Evolutionary conservation across 2,329 filamentous ascomycete species (phyloP).

Genomic region (Calonectria crousiana): DNA sequence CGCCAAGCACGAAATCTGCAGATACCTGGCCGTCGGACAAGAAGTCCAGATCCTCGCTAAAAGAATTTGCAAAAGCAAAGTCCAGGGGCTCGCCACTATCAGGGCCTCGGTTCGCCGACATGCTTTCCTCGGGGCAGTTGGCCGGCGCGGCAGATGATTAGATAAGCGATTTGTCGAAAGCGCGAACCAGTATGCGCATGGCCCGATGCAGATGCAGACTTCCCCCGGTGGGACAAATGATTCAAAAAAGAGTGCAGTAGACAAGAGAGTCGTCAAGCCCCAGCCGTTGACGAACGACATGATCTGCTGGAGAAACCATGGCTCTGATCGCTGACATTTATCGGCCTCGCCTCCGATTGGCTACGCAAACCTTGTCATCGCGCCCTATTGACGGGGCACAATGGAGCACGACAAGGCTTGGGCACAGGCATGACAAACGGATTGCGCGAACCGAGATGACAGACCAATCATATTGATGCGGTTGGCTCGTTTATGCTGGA

Average conservation of each 20-base stretch:
- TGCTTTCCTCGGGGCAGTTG: neutral
- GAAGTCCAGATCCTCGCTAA: constrained; percentile 2
- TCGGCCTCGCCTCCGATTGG: constrained; percentile 20
- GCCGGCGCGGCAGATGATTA: neutral
- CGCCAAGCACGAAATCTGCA: neutral
- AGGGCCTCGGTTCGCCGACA: neutral
- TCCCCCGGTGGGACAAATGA: neutral
- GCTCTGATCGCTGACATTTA: neutral
- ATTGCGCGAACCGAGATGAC: neutral
- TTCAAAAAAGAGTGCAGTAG: neutral
- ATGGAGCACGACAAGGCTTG: constrained; percentile 11
- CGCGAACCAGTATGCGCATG: neutral
- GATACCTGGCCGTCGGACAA: constrained; percentile 1
- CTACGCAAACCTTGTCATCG: constrained; percentile 15
- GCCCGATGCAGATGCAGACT: neutral
- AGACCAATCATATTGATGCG: neutral
- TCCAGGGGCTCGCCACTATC: neutral
- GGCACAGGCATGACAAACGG: neutral
- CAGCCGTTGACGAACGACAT: neutral
- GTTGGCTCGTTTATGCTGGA: too few relatives aligned
- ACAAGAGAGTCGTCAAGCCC: neutral
- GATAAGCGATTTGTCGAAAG: neutral
- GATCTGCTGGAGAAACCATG: neutral
- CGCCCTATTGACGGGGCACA: constrained; percentile 26
- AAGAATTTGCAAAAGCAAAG: neutral